These are phyloP conservation scores for Cyphellophora attinorum DNA, from an alignment of 2,329 filamentous ascomycete species.

Conservation along the genomic window DNA sequence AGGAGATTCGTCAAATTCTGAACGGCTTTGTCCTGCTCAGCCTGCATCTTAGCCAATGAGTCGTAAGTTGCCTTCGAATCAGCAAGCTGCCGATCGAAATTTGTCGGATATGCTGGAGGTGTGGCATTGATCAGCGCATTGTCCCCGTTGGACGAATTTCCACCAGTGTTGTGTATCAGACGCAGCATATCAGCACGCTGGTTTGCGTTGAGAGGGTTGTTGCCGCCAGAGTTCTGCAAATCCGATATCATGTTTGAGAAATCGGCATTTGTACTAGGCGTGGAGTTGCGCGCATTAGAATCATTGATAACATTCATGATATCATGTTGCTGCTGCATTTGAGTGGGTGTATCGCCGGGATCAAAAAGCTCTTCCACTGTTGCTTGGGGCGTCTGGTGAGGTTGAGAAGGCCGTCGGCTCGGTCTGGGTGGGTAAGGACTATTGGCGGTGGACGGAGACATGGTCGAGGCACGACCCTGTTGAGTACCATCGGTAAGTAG, in stretches of 20 bases:
- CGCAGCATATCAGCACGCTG: constrained; percentile 39
- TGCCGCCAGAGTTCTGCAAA: constrained; percentile 32
- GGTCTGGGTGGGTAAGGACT: constrained; percentile 8
- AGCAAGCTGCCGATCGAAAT: constrained; percentile 41
- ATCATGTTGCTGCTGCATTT: constrained; percentile 21
- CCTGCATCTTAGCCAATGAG: constrained; percentile 66
- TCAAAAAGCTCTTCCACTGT: constrained; percentile 37
- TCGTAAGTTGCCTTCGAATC: constrained; percentile 69
- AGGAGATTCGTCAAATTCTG: constrained; percentile 65
- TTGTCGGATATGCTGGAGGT: constrained; percentile 44
- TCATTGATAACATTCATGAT: constrained; percentile 41
- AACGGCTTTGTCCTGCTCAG: constrained; percentile 68
- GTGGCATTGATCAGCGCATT: constrained; percentile 49
- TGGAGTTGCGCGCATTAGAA: constrained; percentile 32
- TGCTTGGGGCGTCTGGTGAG: constrained; percentile 2
- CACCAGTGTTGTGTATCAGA: constrained; percentile 34
- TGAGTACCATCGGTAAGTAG: constrained; percentile 34
- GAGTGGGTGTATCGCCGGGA: constrained; percentile 12
- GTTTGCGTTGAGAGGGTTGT: constrained; percentile 30
- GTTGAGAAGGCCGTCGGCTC: background rate
- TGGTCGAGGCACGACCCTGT: constrained; percentile 24
- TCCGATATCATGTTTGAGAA: constrained; percentile 36
- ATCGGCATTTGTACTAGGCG: constrained; percentile 28
- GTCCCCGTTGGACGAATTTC: constrained; percentile 36
- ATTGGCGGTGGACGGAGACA: constrained; percentile 26